Percentiles rank a stretch among this genome's conserved stretches.
Evolutionary conservation across 129 eudicot genomes (phyloP).

Genomic region (Artemisia tridentata): DNA sequence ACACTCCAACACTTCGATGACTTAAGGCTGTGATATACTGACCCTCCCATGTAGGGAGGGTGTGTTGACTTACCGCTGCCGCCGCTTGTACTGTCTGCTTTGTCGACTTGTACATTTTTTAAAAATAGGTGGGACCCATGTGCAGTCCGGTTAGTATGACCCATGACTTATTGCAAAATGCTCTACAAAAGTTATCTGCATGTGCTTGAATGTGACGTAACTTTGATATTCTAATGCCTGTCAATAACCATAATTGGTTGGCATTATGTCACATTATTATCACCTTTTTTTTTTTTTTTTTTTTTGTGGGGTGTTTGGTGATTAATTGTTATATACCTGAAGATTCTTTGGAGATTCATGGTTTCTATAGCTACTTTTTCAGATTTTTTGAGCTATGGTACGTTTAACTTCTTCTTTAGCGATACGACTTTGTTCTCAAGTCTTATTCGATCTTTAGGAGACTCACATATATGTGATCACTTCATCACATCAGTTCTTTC

Average conservation of each 20-base stretch:
- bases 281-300: too few species aligned
- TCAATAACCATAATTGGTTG: not conserved
- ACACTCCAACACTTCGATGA: too few species aligned
- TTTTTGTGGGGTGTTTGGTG: not conserved
- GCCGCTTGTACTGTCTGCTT: too few species aligned
- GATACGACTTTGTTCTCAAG: not conserved
- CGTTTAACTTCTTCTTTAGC: constrained; percentile 8
- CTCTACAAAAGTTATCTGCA: too few species aligned
- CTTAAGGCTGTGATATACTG: too few species aligned
- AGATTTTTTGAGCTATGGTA: constrained; percentile 4
- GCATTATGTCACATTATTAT: not conserved
- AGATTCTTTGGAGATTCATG: constrained; percentile 1
- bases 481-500: not conserved
- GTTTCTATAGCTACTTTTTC: not conserved
- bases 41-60: too few species aligned
- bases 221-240: not conserved
- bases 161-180: too few species aligned
- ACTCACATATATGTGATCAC: not conserved
- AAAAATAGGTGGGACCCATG: too few species aligned
- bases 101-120: too few species aligned
- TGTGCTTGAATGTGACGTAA: too few species aligned
- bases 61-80: too few species aligned
- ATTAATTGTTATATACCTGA: not conserved
- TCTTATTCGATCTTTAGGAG: not conserved
- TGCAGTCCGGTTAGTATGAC: too few species aligned